Evolutionary conservation across 2,329 filamentous ascomycete species (phyloP), one percentile per base, ranked within the genome.

Genomic region (Cordyceps fumosorosea): DNA sequence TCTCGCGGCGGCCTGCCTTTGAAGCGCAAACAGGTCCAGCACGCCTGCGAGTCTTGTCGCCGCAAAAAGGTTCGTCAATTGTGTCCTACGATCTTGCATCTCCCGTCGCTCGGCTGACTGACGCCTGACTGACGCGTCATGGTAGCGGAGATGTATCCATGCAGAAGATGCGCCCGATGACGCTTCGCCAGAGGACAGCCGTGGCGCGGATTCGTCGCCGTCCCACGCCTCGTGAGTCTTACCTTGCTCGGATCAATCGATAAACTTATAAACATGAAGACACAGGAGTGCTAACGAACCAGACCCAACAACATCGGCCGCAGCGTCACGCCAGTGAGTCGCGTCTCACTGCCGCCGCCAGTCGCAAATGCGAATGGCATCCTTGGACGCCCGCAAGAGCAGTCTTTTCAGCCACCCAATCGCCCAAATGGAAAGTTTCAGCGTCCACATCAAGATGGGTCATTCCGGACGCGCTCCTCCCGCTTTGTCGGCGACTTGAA

Each of bases 401-500:
- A 37, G 20, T 2, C 42, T 4, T 48, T n/a, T 16, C 40, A 3
- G 18, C 51, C 37, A 16, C 2, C 18, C 2, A 34, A 47, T 37
- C 58, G 53, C 64, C 1, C 24, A 62, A 26, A 56, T 50, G 22
- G 60, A 55, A 8, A 60, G 60, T 0, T 64, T 64, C 37, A 45
- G 20, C 56, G 48, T 58, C 45, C 63, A 51, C 2, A 60, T 45
- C 62, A 47, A 34, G 67, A 47, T 32, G 69, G 61, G 16, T 57
- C 66, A 3, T 63, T 68, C 14, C 67, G 67, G 37, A 62, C 70
- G 11, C 69, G 70, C 45, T 73, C 74, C 0, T 75, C 74, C 1
- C 80, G 83, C 7, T 86, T 85, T 60, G 79, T 86, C 44, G 82
- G 83, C 20, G 83, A 86, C 66, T 67, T 85, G 32, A 86, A 84